Percentiles rank a stretch among this genome's conserved stretches.
Evolutionary conservation across 1,284 basidiomycete species (phyloP).

Genomic region (Trichosporon sp.): DNA sequence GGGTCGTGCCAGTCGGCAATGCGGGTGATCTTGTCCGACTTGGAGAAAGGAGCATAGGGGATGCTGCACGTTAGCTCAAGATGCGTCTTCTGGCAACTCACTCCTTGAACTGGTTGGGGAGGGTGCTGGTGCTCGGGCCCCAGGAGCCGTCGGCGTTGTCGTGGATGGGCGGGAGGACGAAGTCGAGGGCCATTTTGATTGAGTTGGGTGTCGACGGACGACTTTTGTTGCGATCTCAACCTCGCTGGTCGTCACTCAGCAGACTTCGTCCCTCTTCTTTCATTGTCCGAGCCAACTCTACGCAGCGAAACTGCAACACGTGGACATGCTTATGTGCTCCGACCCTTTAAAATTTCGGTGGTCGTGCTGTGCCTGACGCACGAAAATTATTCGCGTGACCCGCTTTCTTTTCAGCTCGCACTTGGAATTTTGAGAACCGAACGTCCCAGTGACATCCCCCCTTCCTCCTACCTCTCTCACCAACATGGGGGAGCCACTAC

Average conservation of each 20-base stretch:
- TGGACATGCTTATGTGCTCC: conserved; percentile 4
- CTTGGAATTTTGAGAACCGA: conserved; percentile 17
- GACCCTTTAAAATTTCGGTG: conserved; percentile 21
- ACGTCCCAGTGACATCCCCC: conserved; percentile 16
- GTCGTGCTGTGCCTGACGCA: neutral
- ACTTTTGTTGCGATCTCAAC: conserved; percentile 13
- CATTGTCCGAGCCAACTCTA: conserved; percentile 14
- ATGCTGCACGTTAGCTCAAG: conserved; percentile 60
- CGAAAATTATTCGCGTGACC: conserved; percentile 1
- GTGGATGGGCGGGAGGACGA: conserved; percentile 55
- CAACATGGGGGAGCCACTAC: conserved; percentile 32
- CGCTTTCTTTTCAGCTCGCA: conserved; percentile 20
- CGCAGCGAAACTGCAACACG: conserved; percentile 25
- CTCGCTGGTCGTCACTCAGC: conserved; percentile 13
- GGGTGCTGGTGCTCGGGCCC: conserved; percentile 55
- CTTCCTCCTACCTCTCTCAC: conserved; percentile 26
- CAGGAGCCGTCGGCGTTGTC: conserved; percentile 58
- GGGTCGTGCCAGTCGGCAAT: conserved; percentile 91
- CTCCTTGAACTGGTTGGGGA: conserved; percentile 57
- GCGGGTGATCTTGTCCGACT: conserved; percentile 95
- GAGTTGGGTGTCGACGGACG: conserved; percentile 20
- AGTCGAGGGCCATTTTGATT: conserved; percentile 48
- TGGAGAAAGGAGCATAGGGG: conserved; percentile 95
- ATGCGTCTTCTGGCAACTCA: conserved; percentile 34
- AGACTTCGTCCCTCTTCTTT: conserved; percentile 19